Base-by-base conservation (phyloP, 2,329 filamentous ascomycete species). In the Zalaria obscura region DNA sequence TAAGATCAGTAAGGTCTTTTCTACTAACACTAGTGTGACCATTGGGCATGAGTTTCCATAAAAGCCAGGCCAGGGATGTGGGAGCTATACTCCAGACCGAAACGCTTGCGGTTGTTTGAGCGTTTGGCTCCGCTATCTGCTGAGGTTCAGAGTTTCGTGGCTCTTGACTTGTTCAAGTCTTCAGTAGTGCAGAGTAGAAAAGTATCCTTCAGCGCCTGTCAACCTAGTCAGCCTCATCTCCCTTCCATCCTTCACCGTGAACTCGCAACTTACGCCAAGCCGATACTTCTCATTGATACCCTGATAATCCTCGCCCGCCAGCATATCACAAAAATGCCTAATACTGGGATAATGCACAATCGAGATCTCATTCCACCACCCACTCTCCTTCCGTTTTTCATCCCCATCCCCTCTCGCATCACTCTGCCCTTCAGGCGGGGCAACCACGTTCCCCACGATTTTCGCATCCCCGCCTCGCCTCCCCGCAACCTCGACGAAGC, bases 301-400 rank as follows among this genome's bases (percentile, higher is more conserved):
- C 59, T 77, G 73, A 54, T 77, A 78, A 50, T 76, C 73, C 49
- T 67, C 62, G 35, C 68, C 68, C 1, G 62, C 66, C 35, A 76
- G 52, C 74, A 78, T 79, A 52, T 76, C 73, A 35, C 70, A 70
- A 51, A 80, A 80, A 55, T 80, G 75, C 46, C 56, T 47, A 31
- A 79, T 70, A 39, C 67, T 75, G 3, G 76, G 75, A 56, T 80
- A 80, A 59, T 79, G 75, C 42, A 76, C 76, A 35, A 80, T 62
- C 0, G 76, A 75, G 46, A 80, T 66, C 57, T 80, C 76, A 53
- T 80, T 72, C 76, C 76, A 80, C 40, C 53, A 51, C 18, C 41
- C 48, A 36, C 40, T 35, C 40, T 55, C 50, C 41, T 54, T 50
- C 4, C 48, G 46, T 8, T 37, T 35, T 11, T 53, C 7, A n/a